phyloP scores from a whole-genome alignment of 2,329 filamentous ascomycete species.

The Acrodontium crateriforme region DNA sequence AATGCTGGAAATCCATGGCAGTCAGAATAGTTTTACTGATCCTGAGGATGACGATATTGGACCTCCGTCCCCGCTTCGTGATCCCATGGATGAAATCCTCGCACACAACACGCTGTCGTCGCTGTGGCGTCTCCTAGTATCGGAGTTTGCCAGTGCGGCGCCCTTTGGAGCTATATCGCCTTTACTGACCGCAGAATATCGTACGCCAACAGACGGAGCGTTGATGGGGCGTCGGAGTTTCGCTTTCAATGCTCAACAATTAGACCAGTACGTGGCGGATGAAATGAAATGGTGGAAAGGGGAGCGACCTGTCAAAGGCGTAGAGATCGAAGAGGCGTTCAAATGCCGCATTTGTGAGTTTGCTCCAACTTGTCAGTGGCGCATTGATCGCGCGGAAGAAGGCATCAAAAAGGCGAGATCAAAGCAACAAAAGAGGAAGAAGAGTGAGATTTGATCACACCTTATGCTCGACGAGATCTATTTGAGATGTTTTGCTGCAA shows the following conservation, averaged over 20 bases:
- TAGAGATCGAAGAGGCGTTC: slow-evolving; percentile 70
- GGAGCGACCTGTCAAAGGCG: slow-evolving; percentile 55
- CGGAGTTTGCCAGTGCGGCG: slow-evolving; percentile 37
- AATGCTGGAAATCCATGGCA: slow-evolving; percentile 51
- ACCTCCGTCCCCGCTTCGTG: slow-evolving; percentile 23
- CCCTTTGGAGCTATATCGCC: slow-evolving; percentile 31
- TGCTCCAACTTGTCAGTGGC: slow-evolving; percentile 63
- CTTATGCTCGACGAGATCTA: background rate
- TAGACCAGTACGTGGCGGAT: slow-evolving; percentile 52
- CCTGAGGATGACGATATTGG: slow-evolving; percentile 8
- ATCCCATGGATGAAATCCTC: slow-evolving; percentile 38
- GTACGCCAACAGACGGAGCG: slow-evolving; percentile 31
- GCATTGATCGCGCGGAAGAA: slow-evolving; percentile 53
- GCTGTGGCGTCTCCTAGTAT: slow-evolving; percentile 51
- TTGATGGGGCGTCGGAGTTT: slow-evolving; percentile 48
- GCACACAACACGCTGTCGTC: slow-evolving; percentile 44
- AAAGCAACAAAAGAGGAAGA: slow-evolving; percentile 6
- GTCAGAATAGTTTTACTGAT: slow-evolving; percentile 39
- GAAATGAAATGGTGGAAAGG: slow-evolving; percentile 86
- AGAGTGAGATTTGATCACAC: slow-evolving; percentile 11
- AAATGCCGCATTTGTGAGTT: slow-evolving; percentile 85
- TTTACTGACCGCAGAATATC: slow-evolving; percentile 45
- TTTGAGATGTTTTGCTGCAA: no score
- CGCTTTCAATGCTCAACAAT: slow-evolving; percentile 47
- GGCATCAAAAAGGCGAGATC: slow-evolving; percentile 21